Base-by-base conservation (phyloP, 2,329 filamentous ascomycete species). In the Elsinoe necatrix region DNA sequence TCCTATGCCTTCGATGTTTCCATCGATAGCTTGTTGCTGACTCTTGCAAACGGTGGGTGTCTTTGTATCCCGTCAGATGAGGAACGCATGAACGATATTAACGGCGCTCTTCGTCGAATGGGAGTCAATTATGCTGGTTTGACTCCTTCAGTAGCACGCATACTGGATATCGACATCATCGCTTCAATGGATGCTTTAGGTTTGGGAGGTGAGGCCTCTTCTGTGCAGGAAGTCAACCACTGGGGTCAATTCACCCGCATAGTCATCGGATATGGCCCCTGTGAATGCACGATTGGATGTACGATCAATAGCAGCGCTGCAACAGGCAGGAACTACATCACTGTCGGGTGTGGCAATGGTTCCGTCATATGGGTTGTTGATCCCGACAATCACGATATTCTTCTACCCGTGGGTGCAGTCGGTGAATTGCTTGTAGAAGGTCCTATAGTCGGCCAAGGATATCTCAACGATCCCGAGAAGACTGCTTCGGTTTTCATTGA, bases 391-490 rank as follows among this genome's bases (percentile, higher is more conserved):
- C 60, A 64, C 35, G 58, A 68, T 18, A 48, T 25, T 11, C 59
- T 70, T 1, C 51, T 73, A 1, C 71, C 75, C 0, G 63, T 77
- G 3, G 77, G 77, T 6, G 69, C 69, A 16, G 66, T 75, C 7
- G 76, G 76, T 12, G 77, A 79, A 60, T 59, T 79, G 54, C 62
- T 76, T 0, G 58, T 79, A 1, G 73, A 77, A 61, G 74, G 76
- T 2, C 72, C 72, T 23, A 72, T 71, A 18, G 66, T 78, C 11
- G 74, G 69, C 1, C 68, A 68, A 12, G 76, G 71, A 4, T 78
- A 78, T 56, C 63, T 77, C 2, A 62, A 65, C 7, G 61, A 68
- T 12, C 43, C 58, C 1, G 61, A 61, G n/a, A 65, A 64, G 59
- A 71, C 69, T 0, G 55, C 59, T 27, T 14, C 20, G 5, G 43